These are phyloP conservation scores for Microbotryum silenes-acaulis DNA, from an alignment of 1,284 basidiomycete genomes.

Conservation along the genomic window DNA sequence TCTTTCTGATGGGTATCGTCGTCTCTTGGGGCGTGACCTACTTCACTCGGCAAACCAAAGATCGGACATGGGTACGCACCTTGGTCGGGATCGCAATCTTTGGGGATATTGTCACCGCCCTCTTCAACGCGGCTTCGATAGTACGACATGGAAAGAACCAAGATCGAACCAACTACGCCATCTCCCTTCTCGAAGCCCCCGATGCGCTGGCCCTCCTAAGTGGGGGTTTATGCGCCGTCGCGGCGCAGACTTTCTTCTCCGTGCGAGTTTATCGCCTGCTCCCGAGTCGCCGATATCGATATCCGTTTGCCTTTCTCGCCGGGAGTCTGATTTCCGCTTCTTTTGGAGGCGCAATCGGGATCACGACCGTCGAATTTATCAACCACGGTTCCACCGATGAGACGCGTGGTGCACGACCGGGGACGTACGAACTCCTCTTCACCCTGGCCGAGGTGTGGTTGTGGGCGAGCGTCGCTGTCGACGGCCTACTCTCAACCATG, in stretches of 20 bases:
- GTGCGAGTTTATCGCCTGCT: background rate
- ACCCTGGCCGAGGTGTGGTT: background rate
- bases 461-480: background rate
- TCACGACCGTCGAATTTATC: background rate
- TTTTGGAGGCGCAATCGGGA: background rate
- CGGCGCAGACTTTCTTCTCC: background rate
- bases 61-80: background rate
- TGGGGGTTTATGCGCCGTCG: background rate
- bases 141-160: slow-evolving; percentile 1
- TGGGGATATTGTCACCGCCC: background rate
- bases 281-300: background rate
- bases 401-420: background rate
- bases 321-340: background rate
- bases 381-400: slow-evolving; percentile 1
- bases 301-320: background rate
- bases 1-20: slow-evolving; percentile 1
- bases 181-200: background rate
- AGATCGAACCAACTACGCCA: slow-evolving; percentile 1
- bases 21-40: background rate
- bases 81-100: background rate
- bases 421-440: background rate
- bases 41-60: background rate
- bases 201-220: background rate
- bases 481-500: background rate
- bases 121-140: background rate